These are phyloP conservation scores for Ilyonectria robusta DNA, from an alignment of 2,329 filamentous ascomycete genomes.

Conservation along the genomic window DNA sequence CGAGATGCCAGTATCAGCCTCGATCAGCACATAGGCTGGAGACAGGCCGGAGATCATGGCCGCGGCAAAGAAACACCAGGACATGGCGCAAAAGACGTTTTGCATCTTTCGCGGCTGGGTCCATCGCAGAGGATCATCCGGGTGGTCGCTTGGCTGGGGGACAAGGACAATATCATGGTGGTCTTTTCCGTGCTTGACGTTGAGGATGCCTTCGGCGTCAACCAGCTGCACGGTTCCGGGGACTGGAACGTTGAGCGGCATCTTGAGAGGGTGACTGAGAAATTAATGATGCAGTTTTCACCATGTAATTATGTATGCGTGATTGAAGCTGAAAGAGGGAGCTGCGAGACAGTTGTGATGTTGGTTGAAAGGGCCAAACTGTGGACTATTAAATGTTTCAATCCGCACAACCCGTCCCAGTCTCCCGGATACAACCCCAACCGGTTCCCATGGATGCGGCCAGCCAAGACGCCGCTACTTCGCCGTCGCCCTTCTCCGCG, in stretches of 20 bases:
- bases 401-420: neutral
- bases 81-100: constrained; percentile 43
- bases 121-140: constrained; percentile 45
- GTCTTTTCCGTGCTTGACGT: constrained; percentile 37
- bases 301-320: neutral
- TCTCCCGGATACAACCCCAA: neutral
- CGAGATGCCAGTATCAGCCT: constrained; percentile 44
- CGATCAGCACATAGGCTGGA: constrained; percentile 44
- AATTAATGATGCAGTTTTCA: neutral
- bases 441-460: neutral
- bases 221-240: constrained; percentile 43
- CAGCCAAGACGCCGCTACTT: constrained; percentile 5
- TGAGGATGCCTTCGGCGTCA: constrained; percentile 34
- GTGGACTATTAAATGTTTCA: neutral
- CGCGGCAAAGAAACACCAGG: constrained; percentile 45
- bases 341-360: neutral
- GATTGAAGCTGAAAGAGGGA: too few species aligned
- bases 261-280: neutral
- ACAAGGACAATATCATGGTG: constrained; percentile 41
- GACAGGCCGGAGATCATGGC: constrained; percentile 44
- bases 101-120: constrained; percentile 35
- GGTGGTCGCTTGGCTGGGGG: constrained; percentile 43
- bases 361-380: neutral
- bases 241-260: constrained; percentile 28
- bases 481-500: neutral